phyloP scores from a whole-genome alignment of 805 yeast genomes.

The Candida caryicola region DNA sequence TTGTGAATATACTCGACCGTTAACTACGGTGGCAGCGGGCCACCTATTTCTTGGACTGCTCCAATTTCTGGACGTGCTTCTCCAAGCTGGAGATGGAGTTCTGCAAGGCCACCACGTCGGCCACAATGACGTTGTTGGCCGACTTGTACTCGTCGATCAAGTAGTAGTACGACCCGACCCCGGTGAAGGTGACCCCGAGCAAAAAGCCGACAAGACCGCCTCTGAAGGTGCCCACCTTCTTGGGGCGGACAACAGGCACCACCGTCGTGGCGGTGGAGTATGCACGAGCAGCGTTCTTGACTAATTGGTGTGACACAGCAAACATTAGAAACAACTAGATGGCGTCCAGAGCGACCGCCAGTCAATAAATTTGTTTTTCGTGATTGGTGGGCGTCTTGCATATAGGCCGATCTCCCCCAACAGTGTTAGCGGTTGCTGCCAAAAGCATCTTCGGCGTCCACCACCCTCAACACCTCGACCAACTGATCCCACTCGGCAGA shows the following conservation, averaged over 20 bases:
- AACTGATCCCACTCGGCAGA: too few species aligned
- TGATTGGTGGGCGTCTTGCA: too few species aligned
- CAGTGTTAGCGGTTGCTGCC: too few species aligned
- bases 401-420: too few species aligned
- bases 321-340: too few species aligned
- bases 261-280: conserved; percentile 24
- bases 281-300: conserved; percentile 19
- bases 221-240: conserved; percentile 40
- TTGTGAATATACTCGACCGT: not conserved
- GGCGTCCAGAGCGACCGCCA: too few species aligned
- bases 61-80: conserved; percentile 63
- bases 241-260: conserved; percentile 23
- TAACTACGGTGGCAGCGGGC: not conserved
- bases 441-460: too few species aligned
- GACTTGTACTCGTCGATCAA: conserved; percentile 73
- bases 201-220: conserved; percentile 72
- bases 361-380: too few species aligned
- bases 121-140: conserved; percentile 67
- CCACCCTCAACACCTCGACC: too few species aligned
- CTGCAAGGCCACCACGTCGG: conserved; percentile 72
- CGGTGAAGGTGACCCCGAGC: conserved; percentile 71
- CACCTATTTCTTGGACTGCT: conserved; percentile 30
- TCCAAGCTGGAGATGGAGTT: conserved; percentile 66
- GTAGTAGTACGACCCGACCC: conserved; percentile 74
- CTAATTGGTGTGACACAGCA: conserved; percentile 18